These are phyloP conservation scores for Salix arbutifolia DNA, from an alignment of 345 rosid genomes.

Conservation along the genomic window DNA sequence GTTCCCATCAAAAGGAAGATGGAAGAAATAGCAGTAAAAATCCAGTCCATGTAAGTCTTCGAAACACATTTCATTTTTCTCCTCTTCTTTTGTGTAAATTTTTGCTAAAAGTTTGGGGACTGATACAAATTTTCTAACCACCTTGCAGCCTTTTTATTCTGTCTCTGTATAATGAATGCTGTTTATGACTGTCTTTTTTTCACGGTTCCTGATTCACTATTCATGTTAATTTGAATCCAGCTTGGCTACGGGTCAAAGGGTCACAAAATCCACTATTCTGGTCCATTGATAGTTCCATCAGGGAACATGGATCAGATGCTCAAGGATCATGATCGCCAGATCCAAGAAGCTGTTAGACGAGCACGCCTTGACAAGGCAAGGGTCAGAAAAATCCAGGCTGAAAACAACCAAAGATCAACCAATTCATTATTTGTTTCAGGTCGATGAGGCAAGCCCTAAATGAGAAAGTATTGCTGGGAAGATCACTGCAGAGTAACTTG, in stretches of 20 bases:
- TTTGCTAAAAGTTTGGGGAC: background rate
- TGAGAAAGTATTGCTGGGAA: slow-evolving; percentile 5
- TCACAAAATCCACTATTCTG: slow-evolving; percentile 89
- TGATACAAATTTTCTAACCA: background rate
- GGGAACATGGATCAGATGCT: slow-evolving; percentile 89
- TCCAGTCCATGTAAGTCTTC: slow-evolving; percentile 66
- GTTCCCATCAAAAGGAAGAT: slow-evolving; percentile 50
- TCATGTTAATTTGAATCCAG: slow-evolving; percentile 29
- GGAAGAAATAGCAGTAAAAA: slow-evolving; percentile 59
- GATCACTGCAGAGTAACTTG: slow-evolving; percentile 22
- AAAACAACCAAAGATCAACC: slow-evolving; percentile 55
- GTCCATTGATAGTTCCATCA: slow-evolving; percentile 80
- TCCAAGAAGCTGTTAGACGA: slow-evolving; percentile 90
- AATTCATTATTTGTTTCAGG: slow-evolving; percentile 73
- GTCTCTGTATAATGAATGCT: background rate
- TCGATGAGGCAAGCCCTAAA: slow-evolving; percentile 44
- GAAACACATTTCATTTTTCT: background rate
- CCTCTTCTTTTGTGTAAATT: background rate
- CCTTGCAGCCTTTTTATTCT: background rate
- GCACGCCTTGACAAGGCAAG: slow-evolving; percentile 84
- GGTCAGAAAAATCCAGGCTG: slow-evolving; percentile 59
- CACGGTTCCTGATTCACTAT: background rate
- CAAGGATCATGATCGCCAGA: slow-evolving; percentile 96
- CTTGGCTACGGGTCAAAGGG: slow-evolving; percentile 90
- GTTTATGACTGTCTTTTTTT: background rate